Conservation (phyloP, 768 basidiomycete genomes). For the Lactarius hengduanensis region DNA sequence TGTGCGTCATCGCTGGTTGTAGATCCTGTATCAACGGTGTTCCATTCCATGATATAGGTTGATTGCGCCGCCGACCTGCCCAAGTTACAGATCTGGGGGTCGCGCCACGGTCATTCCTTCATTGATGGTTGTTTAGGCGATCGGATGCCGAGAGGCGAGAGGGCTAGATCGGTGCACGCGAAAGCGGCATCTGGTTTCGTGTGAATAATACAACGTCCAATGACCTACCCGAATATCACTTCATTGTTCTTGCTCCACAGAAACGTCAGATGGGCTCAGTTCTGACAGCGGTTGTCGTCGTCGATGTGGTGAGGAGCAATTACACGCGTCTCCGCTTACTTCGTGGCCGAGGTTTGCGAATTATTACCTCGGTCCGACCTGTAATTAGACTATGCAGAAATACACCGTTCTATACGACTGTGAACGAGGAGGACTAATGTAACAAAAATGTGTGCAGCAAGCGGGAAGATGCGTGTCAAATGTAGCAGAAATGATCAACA, state of each 20-base stretch:
- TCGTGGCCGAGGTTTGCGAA: background rate
- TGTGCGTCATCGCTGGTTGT: background rate
- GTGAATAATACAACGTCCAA: background rate
- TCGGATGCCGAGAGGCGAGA: background rate
- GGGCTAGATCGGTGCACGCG: background rate
- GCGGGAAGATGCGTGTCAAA: constrained; percentile 28
- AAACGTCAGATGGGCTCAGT: background rate
- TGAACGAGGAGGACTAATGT: constrained; percentile 26
- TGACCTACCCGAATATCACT: background rate
- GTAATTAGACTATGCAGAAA: constrained; percentile 24
- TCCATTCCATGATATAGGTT: too few relatives aligned
- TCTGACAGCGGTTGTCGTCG: background rate
- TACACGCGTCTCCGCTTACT: background rate
- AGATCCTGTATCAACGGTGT: too few relatives aligned
- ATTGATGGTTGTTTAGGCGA: constrained; percentile 1
- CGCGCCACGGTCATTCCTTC: background rate
- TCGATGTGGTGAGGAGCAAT: background rate
- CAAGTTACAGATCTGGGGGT: background rate
- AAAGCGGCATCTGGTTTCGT: background rate
- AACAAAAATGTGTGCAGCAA: constrained; percentile 28
- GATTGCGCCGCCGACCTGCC: background rate
- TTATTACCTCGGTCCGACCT: constrained; percentile 8
- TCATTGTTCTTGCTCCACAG: background rate
- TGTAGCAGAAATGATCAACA: constrained; percentile 27
- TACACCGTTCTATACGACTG: constrained; percentile 27